These are phyloP conservation scores for Pythium grandisporangium DNA, from an alignment of 352 stramenopile genomes.

Conservation along the genomic window DNA sequence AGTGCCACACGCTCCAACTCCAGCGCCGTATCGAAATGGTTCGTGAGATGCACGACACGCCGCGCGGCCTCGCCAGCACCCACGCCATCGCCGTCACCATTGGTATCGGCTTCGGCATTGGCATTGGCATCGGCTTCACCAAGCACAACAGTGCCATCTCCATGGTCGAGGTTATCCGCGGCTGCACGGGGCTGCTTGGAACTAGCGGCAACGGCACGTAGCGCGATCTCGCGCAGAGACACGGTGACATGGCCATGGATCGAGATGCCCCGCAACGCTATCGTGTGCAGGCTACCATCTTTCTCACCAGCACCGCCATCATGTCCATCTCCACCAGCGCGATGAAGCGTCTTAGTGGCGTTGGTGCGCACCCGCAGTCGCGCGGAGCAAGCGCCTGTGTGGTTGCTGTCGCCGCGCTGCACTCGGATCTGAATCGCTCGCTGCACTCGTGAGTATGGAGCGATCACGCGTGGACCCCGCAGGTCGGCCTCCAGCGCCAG, in stretches of 20 bases:
- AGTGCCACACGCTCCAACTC: constrained; percentile 36
- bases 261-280: constrained; percentile 3
- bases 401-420: background rate
- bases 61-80: background rate
- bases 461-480: constrained; percentile 19
- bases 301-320: too few relatives aligned
- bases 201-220: too few relatives aligned
- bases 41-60: constrained; percentile 7
- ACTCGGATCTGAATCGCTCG: constrained; percentile 22
- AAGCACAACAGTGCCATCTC: too few relatives aligned
- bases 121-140: constrained; percentile 1
- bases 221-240: too few relatives aligned
- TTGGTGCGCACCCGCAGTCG: constrained; percentile 31
- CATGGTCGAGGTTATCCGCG: too few relatives aligned
- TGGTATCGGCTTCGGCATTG: too few relatives aligned
- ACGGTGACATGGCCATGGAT: constrained; percentile 8
- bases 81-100: background rate
- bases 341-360: constrained; percentile 1
- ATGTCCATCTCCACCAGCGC: too few relatives aligned
- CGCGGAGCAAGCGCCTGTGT: constrained; percentile 4
- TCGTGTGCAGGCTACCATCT: background rate
- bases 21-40: constrained; percentile 29
- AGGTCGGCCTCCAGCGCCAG: constrained; percentile 23
- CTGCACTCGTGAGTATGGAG: constrained; percentile 20
- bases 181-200: too few relatives aligned